Evolutionary conservation across 148 eudicot species (phyloP).

Genomic region (Vaccinium corymbosum): DNA sequence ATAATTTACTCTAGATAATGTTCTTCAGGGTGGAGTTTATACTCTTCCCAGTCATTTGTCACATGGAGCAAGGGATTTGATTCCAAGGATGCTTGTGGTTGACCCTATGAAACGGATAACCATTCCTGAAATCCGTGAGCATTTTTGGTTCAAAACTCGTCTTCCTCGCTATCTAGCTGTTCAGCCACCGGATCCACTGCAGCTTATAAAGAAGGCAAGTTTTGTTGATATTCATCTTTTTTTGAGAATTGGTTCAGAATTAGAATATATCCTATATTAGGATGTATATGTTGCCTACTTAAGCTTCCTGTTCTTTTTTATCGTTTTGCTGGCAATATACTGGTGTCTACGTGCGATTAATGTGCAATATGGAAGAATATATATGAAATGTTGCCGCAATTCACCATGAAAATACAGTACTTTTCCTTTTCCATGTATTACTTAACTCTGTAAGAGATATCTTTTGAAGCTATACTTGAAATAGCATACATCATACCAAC

Average conservation of each 20-base stretch:
- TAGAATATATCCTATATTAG: not conserved
- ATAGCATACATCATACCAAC: not conserved
- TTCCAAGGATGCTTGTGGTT: constrained; percentile 41
- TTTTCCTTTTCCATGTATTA: not conserved
- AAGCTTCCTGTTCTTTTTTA: not conserved
- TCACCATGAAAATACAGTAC: not conserved
- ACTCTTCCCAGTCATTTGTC: constrained; percentile 39
- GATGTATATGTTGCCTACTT: constrained; percentile 2
- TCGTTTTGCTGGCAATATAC: not conserved
- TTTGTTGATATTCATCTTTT: not conserved
- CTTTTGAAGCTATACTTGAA: not conserved
- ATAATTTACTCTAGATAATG: constrained; percentile 11
- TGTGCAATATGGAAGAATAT: not conserved
- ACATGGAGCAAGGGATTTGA: constrained; percentile 40
- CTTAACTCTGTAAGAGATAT: not conserved
- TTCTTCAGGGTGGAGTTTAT: constrained; percentile 32
- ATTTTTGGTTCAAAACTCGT: constrained; percentile 33
- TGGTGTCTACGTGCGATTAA: not conserved
- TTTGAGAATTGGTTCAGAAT: not conserved
- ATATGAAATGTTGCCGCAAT: not conserved
- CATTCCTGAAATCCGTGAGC: constrained; percentile 35
- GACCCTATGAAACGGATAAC: constrained; percentile 43
- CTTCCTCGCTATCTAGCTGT: constrained; percentile 41
- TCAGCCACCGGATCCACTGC: constrained; percentile 38
- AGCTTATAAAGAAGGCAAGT: constrained; percentile 35